phyloP scores from a whole-genome alignment of 106 monocot species.

The Triglochin maritima region DNA sequence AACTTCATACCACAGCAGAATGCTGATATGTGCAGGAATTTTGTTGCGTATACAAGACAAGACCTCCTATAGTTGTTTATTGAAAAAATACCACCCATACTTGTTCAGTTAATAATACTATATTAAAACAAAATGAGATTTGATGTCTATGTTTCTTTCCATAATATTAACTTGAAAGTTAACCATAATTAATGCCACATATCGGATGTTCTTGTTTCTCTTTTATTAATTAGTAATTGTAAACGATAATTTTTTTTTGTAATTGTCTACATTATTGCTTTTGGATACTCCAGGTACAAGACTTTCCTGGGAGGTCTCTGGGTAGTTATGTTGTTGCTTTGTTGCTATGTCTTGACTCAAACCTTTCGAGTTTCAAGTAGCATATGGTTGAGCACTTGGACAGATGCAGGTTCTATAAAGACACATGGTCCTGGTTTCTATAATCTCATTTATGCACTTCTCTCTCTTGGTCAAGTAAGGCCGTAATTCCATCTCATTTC shows the following conservation, averaged over 20 bases:
- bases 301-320: slow-evolving; percentile 85
- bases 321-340: slow-evolving; percentile 71
- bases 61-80: no score
- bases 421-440: slow-evolving; percentile 68
- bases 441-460: slow-evolving; percentile 68
- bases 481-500: neutral
- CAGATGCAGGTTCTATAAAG: slow-evolving; percentile 64
- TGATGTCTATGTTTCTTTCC: no score
- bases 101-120: no score
- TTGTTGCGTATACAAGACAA: no score
- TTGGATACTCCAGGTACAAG: slow-evolving; percentile 58
- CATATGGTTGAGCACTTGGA: slow-evolving; percentile 94
- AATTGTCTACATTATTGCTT: neutral
- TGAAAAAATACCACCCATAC: no score
- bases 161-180: no score
- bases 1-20: neutral
- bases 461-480: slow-evolving; percentile 75
- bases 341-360: slow-evolving; percentile 71
- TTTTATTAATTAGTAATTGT: no score
- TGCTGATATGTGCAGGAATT: neutral
- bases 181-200: no score
- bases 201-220: no score
- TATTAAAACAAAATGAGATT: no score
- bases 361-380: slow-evolving; percentile 85
- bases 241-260: no score